Evolutionary conservation across 148 eudicot species (phyloP), one percentile per base, ranked within the genome.

Genomic region (Heliosperma pusillum): DNA sequence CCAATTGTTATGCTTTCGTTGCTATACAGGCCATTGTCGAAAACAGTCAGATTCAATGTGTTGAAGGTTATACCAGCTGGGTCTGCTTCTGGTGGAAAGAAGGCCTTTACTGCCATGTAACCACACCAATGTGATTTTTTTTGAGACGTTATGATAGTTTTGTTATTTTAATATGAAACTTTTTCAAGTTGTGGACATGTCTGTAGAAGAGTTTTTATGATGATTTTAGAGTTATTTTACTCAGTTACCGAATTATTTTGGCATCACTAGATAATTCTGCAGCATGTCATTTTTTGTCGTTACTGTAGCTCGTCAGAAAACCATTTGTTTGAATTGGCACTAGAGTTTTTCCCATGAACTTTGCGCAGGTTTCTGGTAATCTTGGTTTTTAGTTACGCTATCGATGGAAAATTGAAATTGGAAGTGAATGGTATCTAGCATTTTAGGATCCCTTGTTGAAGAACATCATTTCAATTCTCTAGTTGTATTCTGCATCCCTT

Each of bases 61-160:
- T 73, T 88, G 84, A 88, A 88, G 83, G 91, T 88, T 70, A 88
- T 83, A 25, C 91, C 91, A 30, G 88, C 91, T n/a, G 88, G 90
- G 0, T 78, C 87, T 8, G 75, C 90, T n/a, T 62, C 76, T 55
- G 86, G 78, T 80, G 90, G 88, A 9, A 87, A 87, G 85, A 87
- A 87, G 79, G 90, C 88, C 16, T 88, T 88, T 22, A 82, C 86
- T 11, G 83, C 78, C 68, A 70, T 83, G 79, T 87, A 81, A 74
- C 25, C 52, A 0, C 42, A 68, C 26, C 44, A 3, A 55, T 67
- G 17, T 52, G 7, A 5, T 66, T 55, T 17, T n/a, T 21, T 29
- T 44, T 10, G 40, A 50, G 61, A 50, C 62, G 2, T 71, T 66
- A 50, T 67, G 73, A 25, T 71, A 72, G 80, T 7, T 64, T 29